Evolutionary conservation across 2,329 filamentous ascomycete species (phyloP).

Genomic region (Paraphaeosphaeria sporulosa): DNA sequence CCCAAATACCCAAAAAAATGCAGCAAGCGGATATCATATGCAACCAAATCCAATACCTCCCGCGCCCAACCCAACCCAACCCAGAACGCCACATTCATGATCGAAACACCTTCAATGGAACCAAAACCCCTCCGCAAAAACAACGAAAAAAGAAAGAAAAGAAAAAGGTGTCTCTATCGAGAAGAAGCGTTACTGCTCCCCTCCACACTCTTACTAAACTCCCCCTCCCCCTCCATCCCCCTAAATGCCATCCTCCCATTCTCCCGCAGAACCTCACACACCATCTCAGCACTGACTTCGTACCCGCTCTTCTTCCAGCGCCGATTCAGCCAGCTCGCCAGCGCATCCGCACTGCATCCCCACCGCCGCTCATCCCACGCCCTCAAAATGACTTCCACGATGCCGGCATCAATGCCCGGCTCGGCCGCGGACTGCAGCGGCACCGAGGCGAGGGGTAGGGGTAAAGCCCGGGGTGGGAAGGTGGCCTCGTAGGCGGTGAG

Average conservation of each 20-base stretch:
- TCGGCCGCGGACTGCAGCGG: conserved; percentile 38
- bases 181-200: not conserved
- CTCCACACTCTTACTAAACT: conserved; percentile 28
- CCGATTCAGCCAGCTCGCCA: conserved; percentile 45
- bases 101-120: not conserved
- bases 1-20: not conserved
- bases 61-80: conserved; percentile 2
- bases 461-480: conserved; percentile 42
- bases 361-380: conserved; percentile 46
- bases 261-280: conserved; percentile 44
- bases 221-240: conserved; percentile 42
- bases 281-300: conserved; percentile 42
- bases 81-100: not conserved
- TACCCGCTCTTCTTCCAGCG: conserved; percentile 47
- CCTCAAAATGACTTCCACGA: conserved; percentile 43
- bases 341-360: conserved; percentile 41
- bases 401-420: conserved; percentile 41
- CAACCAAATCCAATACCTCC: not conserved
- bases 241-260: conserved; percentile 46
- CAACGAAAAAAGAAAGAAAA: not conserved
- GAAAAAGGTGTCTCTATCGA: not conserved
- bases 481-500: conserved; percentile 47
- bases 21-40: conserved; percentile 12
- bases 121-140: not conserved
- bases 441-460: conserved; percentile 37